Base-by-base conservation (phyloP, 2,329 filamentous ascomycete species). In the Xylariaceae sp. region DNA sequence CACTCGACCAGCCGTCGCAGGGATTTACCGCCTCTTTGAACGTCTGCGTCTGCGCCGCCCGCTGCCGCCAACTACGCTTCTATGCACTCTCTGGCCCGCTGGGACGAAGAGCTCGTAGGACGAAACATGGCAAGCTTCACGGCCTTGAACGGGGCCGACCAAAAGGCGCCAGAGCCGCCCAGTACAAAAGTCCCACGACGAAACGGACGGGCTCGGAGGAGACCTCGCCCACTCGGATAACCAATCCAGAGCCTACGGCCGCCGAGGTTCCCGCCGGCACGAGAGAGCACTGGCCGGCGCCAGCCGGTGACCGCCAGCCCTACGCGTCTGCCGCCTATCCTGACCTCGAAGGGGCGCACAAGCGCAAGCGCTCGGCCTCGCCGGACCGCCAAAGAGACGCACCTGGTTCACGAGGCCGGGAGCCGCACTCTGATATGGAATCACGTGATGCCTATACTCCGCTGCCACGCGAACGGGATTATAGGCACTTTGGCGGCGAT, bases 291-390 rank as follows among this genome's bases (percentile, higher is more conserved):
- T 67, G 68, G 61, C 51, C 63, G 19, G 53, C 49, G 4, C 53
- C 63, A 14, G 58, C 51, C 29, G 46, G 55, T 25, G 69, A 73
- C 4, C 57, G 65, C 33, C 51, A 61, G 22, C 48, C 60, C 12
- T 63, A 64, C 40, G 59, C 61, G 32, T 50, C 64, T 2, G 45
- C 61, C 28, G 44, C 43, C 23, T 65, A 67, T 46, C 44, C 64
- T 5, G 64, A 70, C 19, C 50, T 54, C n/a, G 71, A 78, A 22
- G 53, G 49, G 12, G 60, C 69, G 13, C 69, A 76, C 47, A 82
- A 80, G 58, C 75, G 77, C 49, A 90, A 87, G 58, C 74, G 83
- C 39, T 86, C 83, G 5, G 62, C 67, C 29, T 84, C 81, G 5
- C 56, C 65, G 23, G 79, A 79, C 36, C 55, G 54, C 5, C 53